Percentiles rank a stretch among this genome's conserved stretches.
Evolutionary conservation across 345 rosid genomes (phyloP).

Genomic region (Passiflora organensis): DNA sequence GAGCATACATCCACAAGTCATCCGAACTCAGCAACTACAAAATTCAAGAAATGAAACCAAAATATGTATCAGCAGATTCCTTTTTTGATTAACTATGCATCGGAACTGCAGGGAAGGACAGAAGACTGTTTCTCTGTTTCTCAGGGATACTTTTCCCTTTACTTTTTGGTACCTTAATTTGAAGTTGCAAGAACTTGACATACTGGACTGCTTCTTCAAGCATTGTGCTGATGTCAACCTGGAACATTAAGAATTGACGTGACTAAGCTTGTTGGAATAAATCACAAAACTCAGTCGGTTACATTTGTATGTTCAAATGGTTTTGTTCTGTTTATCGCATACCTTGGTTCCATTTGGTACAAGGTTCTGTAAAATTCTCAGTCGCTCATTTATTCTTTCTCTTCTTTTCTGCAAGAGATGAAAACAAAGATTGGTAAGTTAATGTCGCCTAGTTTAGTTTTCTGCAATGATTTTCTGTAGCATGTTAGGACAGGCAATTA

Average conservation of each 20-base stretch:
- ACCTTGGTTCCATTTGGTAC: constrained; percentile 96
- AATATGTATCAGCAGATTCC: neutral
- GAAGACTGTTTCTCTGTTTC: too few species aligned
- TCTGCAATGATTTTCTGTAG: neutral
- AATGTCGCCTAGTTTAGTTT: neutral
- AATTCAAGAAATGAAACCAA: neutral
- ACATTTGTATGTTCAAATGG: neutral
- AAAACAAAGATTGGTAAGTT: constrained; percentile 1
- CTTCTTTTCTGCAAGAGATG: constrained; percentile 66
- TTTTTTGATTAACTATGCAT: neutral
- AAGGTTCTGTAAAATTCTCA: constrained; percentile 64
- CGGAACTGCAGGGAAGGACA: too few species aligned
- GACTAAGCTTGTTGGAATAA: too few species aligned
- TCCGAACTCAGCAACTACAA: constrained; percentile 77
- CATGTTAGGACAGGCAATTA: constrained; percentile 11
- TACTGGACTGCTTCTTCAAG: constrained; percentile 91
- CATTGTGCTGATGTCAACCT: constrained; percentile 95
- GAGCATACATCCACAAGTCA: constrained; percentile 91
- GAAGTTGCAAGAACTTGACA: constrained; percentile 82
- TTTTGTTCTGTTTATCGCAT: neutral
- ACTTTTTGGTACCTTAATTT: constrained; percentile 50
- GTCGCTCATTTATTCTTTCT: constrained; percentile 79
- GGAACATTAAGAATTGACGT: constrained; percentile 9
- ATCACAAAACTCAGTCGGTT: too few species aligned
- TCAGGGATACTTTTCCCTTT: too few species aligned